A percentile compares a stretch with the other conserved stretches of the same genome.
Conservation (phyloP, 768 basidiomycete genomes). For the Pleurotus giganteus region DNA sequence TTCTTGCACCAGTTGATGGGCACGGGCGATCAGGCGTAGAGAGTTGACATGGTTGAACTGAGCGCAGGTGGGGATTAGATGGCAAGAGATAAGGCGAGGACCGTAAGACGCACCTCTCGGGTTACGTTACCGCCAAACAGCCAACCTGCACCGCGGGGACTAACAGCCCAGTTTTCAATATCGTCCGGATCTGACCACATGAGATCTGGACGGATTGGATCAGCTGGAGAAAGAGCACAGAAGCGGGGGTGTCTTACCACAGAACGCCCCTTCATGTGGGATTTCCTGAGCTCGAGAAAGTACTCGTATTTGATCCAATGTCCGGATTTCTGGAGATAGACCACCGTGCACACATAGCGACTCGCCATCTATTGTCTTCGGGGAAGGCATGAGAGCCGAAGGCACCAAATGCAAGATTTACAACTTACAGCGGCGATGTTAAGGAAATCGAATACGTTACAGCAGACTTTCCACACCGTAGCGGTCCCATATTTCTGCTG, state of each 20-base stretch:
- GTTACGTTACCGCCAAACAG: conserved; percentile 88
- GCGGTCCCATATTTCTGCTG: conserved; percentile 97
- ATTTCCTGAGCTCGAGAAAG: conserved; percentile 96
- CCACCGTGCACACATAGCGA: conserved; percentile 96
- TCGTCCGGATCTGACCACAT: not conserved
- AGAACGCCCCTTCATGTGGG: conserved; percentile 98
- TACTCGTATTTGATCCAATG: conserved; percentile 91
- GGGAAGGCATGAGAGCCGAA: not conserved
- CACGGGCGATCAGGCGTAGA: conserved; percentile 85
- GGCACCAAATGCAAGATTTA: not conserved
- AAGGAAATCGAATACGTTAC: conserved; percentile 93
- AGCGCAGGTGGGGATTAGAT: not conserved
- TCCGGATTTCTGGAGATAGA: conserved; percentile 92
- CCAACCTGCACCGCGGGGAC: conserved; percentile 95
- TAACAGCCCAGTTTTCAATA: conserved; percentile 82
- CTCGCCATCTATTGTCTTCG: conserved; percentile 91
- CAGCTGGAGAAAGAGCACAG: not conserved
- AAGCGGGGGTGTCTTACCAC: conserved; percentile 49
- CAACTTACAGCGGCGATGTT: conserved; percentile 85
- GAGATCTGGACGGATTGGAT: conserved; percentile 2
- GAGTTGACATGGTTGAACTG: conserved; percentile 94
- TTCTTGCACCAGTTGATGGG: conserved; percentile 96
- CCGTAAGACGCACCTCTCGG: conserved; percentile 59
- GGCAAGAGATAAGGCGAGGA: conserved; percentile 1
- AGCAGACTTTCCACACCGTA: conserved; percentile 96